Conservation (phyloP, 2,329 filamentous ascomycete genomes). For the Curvularia verruculosa region DNA sequence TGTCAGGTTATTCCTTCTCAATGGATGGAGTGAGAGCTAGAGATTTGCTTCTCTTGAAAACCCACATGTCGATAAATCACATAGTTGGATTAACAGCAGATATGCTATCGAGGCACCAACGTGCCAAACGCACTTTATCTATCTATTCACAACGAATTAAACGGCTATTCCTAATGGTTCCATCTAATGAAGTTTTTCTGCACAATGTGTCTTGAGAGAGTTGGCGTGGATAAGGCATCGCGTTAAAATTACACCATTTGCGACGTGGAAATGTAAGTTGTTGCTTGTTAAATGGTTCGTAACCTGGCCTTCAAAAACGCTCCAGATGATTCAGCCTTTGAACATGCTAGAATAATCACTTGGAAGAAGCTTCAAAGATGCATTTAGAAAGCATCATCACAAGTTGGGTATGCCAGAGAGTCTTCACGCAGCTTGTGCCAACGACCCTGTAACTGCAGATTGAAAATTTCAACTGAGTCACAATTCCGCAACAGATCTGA, state of each 20-base stretch:
- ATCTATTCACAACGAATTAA: neutral
- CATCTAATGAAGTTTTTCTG: no score
- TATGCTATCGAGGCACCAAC: no score
- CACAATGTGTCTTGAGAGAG: conserved; percentile 28
- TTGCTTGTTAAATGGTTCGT: conserved; percentile 16
- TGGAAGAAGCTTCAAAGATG: no score
- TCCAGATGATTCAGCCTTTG: neutral
- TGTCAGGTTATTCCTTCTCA: no score
- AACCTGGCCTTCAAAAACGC: conserved; percentile 4
- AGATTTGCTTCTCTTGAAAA: no score
- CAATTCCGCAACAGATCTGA: neutral
- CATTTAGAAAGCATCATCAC: neutral
- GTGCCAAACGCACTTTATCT: neutral
- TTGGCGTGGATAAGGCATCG: conserved; percentile 25
- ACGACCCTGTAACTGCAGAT: neutral
- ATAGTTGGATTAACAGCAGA: no score
- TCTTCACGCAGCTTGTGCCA: neutral
- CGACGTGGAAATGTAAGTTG: conserved; percentile 21
- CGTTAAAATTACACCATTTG: conserved; percentile 38
- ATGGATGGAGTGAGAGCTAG: no score
- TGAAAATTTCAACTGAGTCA: neutral
- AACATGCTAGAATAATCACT: no score
- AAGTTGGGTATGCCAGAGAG: neutral
- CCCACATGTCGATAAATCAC: no score
- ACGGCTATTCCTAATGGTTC: no score